phyloP scores from a whole-genome alignment of 805 yeast genomes.

The Ogataea ramenticola region DNA sequence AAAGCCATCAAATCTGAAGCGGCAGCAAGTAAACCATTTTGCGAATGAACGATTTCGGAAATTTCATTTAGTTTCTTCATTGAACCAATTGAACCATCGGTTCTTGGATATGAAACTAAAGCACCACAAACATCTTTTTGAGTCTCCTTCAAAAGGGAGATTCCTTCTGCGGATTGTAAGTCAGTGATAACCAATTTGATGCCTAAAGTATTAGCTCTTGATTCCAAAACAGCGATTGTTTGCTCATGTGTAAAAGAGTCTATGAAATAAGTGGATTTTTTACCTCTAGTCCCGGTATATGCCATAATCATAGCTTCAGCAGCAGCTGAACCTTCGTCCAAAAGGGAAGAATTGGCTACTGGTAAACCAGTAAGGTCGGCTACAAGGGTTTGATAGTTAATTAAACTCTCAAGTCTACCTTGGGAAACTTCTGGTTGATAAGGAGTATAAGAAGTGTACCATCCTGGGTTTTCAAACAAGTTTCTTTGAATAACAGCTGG shows the following conservation, averaged over 20 bases:
- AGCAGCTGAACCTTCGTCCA: slow-evolving; percentile 97
- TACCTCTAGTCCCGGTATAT: slow-evolving; percentile 58
- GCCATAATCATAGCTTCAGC: slow-evolving; percentile 94
- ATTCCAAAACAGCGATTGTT: slow-evolving; percentile 68
- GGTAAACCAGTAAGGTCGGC: slow-evolving; percentile 88
- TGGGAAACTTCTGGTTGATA: slow-evolving; percentile 98
- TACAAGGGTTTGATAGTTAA: slow-evolving; percentile 90
- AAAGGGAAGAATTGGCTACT: slow-evolving; percentile 89
- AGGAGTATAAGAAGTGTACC: slow-evolving; percentile 99
- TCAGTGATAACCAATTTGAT: slow-evolving; percentile 58
- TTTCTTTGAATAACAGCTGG: slow-evolving; percentile 95
- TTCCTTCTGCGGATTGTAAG: slow-evolving; percentile 35
- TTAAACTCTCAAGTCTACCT: slow-evolving; percentile 84
- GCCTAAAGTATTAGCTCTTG: slow-evolving; percentile 72
- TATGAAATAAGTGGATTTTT: slow-evolving; percentile 60
- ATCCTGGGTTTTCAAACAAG: slow-evolving; percentile 86
- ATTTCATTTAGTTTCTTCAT: slow-evolving; percentile 42
- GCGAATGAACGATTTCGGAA: slow-evolving; percentile 57
- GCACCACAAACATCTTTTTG: slow-evolving; percentile 60
- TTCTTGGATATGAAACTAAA: slow-evolving; percentile 83
- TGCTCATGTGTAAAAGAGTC: slow-evolving; percentile 79
- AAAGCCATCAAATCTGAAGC: slow-evolving; percentile 92
- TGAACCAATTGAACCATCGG: slow-evolving; percentile 64
- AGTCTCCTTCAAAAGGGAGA: slow-evolving; percentile 26
- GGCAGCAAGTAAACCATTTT: slow-evolving; percentile 71